A percentile compares a stretch with the other conserved stretches of the same genome.
Conservation (phyloP, 2,329 filamentous ascomycete species). For the Mycosphaerella sp. region DNA sequence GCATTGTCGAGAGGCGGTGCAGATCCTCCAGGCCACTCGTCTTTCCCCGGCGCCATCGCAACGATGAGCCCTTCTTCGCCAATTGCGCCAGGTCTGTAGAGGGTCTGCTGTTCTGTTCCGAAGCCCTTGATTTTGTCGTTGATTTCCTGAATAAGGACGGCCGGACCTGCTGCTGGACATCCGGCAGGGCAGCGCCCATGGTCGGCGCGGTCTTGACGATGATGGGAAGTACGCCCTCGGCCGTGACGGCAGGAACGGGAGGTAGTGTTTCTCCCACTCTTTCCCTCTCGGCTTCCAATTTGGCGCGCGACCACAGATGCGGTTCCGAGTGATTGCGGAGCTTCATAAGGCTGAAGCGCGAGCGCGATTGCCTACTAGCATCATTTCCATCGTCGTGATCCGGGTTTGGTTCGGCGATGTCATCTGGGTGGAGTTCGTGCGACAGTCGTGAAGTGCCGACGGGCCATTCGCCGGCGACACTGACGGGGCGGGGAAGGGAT, state of each 20-base stretch:
- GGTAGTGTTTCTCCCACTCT: constrained; percentile 39
- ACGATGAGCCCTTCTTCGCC: constrained; percentile 23
- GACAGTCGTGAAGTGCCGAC: constrained; percentile 21
- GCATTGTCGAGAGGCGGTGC: constrained; percentile 57
- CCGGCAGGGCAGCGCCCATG: constrained; percentile 1
- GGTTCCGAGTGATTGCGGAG: constrained; percentile 88
- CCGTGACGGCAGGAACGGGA: constrained; percentile 37
- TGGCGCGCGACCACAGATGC: constrained; percentile 71
- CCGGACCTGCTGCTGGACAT: constrained; percentile 13
- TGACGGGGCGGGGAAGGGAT: constrained; percentile 10
- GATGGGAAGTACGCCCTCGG: constrained; percentile 44
- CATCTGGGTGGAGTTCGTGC: constrained; percentile 25
- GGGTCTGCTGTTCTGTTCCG: constrained; percentile 6
- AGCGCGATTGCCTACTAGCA: constrained; percentile 26
- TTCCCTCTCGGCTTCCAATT: constrained; percentile 55
- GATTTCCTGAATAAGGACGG: constrained; percentile 27
- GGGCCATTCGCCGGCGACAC: constrained; percentile 11
- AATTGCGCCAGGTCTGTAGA: constrained; percentile 14
- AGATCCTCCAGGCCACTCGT: constrained; percentile 36
- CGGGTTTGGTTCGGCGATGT: constrained; percentile 21
- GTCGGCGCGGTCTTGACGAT: constrained; percentile 82
- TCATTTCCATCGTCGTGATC: constrained; percentile 10
- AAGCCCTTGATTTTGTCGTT: constrained; percentile 20
- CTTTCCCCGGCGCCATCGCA: constrained; percentile 30
- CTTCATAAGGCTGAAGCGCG: constrained; percentile 63